Percentiles rank a stretch among this genome's conserved stretches.
These are phyloP conservation scores for Laguncularia racemosa DNA, from an alignment of 345 rosid genomes.

Conservation along the genomic window DNA sequence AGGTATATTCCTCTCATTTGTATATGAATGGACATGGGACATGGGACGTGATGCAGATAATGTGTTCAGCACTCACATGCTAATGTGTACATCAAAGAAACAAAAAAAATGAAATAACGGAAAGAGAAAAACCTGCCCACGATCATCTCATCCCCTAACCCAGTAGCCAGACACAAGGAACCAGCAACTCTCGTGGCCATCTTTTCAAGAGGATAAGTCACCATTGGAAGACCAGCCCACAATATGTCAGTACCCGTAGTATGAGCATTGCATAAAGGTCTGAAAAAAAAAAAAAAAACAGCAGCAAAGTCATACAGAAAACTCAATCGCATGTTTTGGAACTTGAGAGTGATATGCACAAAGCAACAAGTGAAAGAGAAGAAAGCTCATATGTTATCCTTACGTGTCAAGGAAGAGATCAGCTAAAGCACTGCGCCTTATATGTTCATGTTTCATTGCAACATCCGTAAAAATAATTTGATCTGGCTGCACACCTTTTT, in stretches of 20 bases:
- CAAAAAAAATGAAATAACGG: neutral
- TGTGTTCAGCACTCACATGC: neutral
- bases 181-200: conserved; percentile 99
- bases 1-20: too few species aligned
- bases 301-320: neutral
- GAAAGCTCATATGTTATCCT: conserved; percentile 54
- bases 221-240: conserved; percentile 99
- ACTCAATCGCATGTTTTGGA: too few species aligned
- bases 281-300: conserved; percentile 5
- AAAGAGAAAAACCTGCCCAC: conserved; percentile 51
- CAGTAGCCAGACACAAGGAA: conserved; percentile 92
- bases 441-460: conserved; percentile 95
- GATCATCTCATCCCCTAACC: conserved; percentile 97
- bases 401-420: conserved; percentile 97
- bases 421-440: conserved; percentile 90
- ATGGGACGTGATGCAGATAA: conserved; percentile 1
- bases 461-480: conserved; percentile 97
- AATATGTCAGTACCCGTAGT: conserved; percentile 96
- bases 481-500: conserved; percentile 80
- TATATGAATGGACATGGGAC: neutral
- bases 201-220: conserved; percentile 95
- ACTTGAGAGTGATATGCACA: neutral
- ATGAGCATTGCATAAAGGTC: conserved; percentile 98
- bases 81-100: neutral
- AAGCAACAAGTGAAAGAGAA: neutral